Percentiles rank a stretch among this genome's conserved stretches.
Evolutionary conservation across 192 early-diverging fungal genomes (phyloP).

Genomic region (Diversispora epigaea): DNA sequence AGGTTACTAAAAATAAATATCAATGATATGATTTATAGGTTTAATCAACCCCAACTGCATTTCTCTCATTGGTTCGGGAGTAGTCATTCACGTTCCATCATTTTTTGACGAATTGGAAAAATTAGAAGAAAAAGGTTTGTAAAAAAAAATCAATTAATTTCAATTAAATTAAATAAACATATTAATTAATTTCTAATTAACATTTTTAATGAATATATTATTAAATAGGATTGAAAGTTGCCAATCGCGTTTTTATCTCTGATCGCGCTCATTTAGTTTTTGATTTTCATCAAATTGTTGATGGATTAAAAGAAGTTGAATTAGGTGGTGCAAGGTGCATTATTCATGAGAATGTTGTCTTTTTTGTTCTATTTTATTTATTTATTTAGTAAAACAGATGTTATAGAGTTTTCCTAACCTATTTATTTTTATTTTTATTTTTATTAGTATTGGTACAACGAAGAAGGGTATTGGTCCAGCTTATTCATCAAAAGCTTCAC

Average conservation of each 20-base stretch:
- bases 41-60: constrained; percentile 79
- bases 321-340: constrained; percentile 69
- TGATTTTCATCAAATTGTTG: constrained; percentile 93
- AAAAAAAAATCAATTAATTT: too few species aligned
- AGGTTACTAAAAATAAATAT: background rate
- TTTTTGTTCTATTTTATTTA: background rate
- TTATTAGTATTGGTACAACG: constrained; percentile 85
- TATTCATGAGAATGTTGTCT: background rate
- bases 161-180: background rate
- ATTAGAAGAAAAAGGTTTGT: constrained; percentile 72
- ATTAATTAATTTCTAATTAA: background rate
- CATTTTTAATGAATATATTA: too few species aligned
- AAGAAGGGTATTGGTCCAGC: constrained; percentile 97
- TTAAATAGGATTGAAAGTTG: constrained; percentile 61
- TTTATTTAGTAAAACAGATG: background rate
- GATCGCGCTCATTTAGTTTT: constrained; percentile 97
- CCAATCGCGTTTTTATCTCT: constrained; percentile 84
- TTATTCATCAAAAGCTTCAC: constrained; percentile 95
- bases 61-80: constrained; percentile 89
- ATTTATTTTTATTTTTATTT: background rate
- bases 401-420: background rate
- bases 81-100: constrained; percentile 93
- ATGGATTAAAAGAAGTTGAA: constrained; percentile 94
- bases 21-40: constrained; percentile 41
- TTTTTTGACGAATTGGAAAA: constrained; percentile 91